Evolutionary conservation across 495 filamentous ascomycete species (phyloP).

Genomic region (Apodospora peruviana): DNA sequence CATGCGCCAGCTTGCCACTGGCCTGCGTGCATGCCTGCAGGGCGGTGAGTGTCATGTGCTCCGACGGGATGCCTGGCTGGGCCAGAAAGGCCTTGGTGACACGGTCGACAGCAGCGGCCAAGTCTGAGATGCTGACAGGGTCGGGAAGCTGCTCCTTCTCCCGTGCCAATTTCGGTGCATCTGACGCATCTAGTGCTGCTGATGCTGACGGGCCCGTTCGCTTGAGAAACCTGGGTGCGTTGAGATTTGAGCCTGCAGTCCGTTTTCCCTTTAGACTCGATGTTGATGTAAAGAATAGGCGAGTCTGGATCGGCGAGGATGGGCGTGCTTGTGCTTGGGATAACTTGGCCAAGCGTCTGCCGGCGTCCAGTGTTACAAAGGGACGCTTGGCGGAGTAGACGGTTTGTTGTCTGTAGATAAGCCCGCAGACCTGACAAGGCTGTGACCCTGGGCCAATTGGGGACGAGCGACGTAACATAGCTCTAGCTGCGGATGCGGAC

Average conservation of each 20-base stretch:
- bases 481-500: too few species aligned
- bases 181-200: not conserved
- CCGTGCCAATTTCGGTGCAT: not conserved
- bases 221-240: slow-evolving; percentile 12
- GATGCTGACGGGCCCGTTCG: not conserved
- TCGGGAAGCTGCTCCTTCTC: slow-evolving; percentile 2
- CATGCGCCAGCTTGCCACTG: slow-evolving; percentile 11
- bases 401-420: slow-evolving; percentile 14
- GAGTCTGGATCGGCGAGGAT: slow-evolving; percentile 14
- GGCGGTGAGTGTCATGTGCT: slow-evolving; percentile 23
- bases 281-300: slow-evolving; percentile 18
- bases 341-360: slow-evolving; percentile 11
- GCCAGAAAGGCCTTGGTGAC: slow-evolving; percentile 24
- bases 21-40: slow-evolving; percentile 23
- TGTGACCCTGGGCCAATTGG: slow-evolving; percentile 11
- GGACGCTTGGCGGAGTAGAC: slow-evolving; percentile 15
- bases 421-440: slow-evolving; percentile 22
- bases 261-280: slow-evolving; percentile 17
- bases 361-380: slow-evolving; percentile 15
- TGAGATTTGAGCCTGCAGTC: not conserved
- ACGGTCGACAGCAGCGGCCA: slow-evolving; percentile 22
- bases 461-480: slow-evolving; percentile 19
- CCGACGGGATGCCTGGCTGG: slow-evolving; percentile 25
- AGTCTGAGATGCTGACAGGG: slow-evolving; percentile 10
- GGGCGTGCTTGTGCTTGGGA: slow-evolving; percentile 9